Evolutionary conservation across 495 filamentous ascomycete genomes (phyloP).

Genomic region (Terfezia boudieri): DNA sequence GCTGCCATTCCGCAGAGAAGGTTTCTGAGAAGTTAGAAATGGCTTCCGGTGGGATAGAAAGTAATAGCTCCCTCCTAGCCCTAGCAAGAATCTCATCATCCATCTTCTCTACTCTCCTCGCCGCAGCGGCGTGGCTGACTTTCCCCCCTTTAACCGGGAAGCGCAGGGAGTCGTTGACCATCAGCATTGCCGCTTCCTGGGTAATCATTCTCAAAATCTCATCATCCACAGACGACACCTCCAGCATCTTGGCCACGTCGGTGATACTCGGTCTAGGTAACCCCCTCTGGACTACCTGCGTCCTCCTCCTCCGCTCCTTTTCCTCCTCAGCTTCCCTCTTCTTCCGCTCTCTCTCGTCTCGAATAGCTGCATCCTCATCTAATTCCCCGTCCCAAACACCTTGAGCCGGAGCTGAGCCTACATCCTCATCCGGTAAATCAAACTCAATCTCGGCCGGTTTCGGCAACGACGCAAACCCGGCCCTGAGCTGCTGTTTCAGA

Average conservation of each 20-base stretch:
- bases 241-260: conserved; percentile 35
- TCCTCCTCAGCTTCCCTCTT: conserved; percentile 46
- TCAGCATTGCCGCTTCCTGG: conserved; percentile 50
- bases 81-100: conserved; percentile 49
- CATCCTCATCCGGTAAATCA: conserved; percentile 62
- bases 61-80: conserved; percentile 52
- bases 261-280: conserved; percentile 58
- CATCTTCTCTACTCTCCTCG: conserved; percentile 37
- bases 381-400: conserved; percentile 15
- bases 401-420: conserved; percentile 25
- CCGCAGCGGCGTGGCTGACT: conserved; percentile 29
- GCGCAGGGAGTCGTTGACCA: conserved; percentile 57
- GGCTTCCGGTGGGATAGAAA: conserved; percentile 39
- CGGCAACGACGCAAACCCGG: conserved; percentile 59
- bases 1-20: conserved; percentile 46
- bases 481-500: conserved; percentile 43
- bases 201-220: conserved; percentile 31
- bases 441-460: conserved; percentile 67
- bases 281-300: conserved; percentile 67
- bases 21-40: conserved; percentile 31
- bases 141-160: conserved; percentile 46
- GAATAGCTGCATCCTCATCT: conserved; percentile 68
- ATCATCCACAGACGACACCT: conserved; percentile 22
- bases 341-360: conserved; percentile 48
- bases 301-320: conserved; percentile 60